phyloP scores from a whole-genome alignment of 805 yeast species.

The Wickerhamia fluorescens region DNA sequence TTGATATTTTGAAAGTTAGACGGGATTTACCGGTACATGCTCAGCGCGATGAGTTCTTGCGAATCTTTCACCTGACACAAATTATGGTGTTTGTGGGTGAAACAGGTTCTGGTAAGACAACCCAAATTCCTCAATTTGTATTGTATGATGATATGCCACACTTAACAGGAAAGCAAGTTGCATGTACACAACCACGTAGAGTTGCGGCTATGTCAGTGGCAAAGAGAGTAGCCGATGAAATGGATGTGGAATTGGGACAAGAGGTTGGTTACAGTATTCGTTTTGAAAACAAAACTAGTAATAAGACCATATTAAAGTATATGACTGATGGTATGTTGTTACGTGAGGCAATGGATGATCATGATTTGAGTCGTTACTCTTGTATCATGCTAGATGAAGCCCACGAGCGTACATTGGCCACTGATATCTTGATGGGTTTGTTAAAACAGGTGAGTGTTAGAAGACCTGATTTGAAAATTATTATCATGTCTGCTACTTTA shows the following conservation, averaged over 20 bases:
- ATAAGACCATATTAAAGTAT: slow-evolving; percentile 79
- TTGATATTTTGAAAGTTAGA: slow-evolving; percentile 70
- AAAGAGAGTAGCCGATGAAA: slow-evolving; percentile 92
- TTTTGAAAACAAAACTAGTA: slow-evolving; percentile 82
- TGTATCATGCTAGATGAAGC: slow-evolving; percentile 96
- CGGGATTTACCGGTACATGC: slow-evolving; percentile 90
- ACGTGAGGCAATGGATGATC: slow-evolving; percentile 97
- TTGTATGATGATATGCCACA: slow-evolving; percentile 90
- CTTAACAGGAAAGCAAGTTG: slow-evolving; percentile 73
- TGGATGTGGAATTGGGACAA: slow-evolving; percentile 88
- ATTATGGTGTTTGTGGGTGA: slow-evolving; percentile 98
- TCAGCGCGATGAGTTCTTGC: slow-evolving; percentile 83
- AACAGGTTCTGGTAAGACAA: slow-evolving; percentile 98
- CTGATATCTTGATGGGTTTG: slow-evolving; percentile 94
- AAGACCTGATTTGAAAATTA: slow-evolving; percentile 84
- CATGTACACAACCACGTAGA: slow-evolving; percentile 95
- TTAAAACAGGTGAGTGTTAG: slow-evolving; percentile 73
- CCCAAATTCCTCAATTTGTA: slow-evolving; percentile 97
- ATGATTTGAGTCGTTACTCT: slow-evolving; percentile 68
- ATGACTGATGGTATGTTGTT: slow-evolving; percentile 99
- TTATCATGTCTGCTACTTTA: slow-evolving; percentile 95
- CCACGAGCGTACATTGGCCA: slow-evolving; percentile 93
- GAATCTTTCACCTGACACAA: slow-evolving; percentile 78
- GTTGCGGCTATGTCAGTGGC: slow-evolving; percentile 99
- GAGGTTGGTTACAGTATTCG: slow-evolving; percentile 95